Conservation (phyloP, 139 green algal genomes). For the Tetradesmus obliquus region DNA sequence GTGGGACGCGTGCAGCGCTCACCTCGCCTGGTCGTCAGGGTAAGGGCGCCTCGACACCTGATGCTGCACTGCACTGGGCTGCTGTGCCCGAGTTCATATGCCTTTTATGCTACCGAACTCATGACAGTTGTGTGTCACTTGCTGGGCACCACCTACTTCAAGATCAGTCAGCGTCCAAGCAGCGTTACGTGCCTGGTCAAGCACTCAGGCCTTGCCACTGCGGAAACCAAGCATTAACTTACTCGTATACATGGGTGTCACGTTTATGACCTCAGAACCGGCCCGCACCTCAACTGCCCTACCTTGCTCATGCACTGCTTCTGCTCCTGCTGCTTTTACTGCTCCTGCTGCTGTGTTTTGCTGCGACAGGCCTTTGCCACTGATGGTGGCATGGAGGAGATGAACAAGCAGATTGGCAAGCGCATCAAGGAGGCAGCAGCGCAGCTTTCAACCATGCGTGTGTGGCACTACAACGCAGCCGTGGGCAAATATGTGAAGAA, state of each 20-base stretch:
- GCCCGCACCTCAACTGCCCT: too few relatives aligned
- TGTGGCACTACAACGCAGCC: conserved; percentile 24
- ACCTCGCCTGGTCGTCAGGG: not conserved
- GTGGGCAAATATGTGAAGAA: conserved; percentile 38
- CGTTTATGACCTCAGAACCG: too few relatives aligned
- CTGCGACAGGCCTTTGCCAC: conserved; percentile 27
- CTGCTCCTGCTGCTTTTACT: not conserved
- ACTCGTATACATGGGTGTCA: too few relatives aligned
- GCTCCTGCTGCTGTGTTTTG: not conserved
- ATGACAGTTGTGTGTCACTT: not conserved
- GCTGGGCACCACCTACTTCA: not conserved
- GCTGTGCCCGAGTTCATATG: not conserved
- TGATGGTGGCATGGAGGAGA: conserved; percentile 23
- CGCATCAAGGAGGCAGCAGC: conserved; percentile 37
- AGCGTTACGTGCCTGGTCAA: not conserved
- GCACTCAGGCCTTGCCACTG: too few relatives aligned
- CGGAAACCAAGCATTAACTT: not conserved
- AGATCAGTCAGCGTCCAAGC: not conserved
- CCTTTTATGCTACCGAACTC: not conserved
- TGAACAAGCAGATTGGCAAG: conserved; percentile 34
- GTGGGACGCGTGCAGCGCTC: not conserved
- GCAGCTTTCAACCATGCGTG: conserved; percentile 6
- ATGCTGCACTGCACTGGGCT: not conserved
- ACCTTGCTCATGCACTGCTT: not conserved
- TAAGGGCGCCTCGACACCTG: not conserved